Percentiles rank a stretch among this genome's conserved stretches.
Conservation (phyloP, 371 early-diverging fungal genomes). For the Nematocida major region DNA sequence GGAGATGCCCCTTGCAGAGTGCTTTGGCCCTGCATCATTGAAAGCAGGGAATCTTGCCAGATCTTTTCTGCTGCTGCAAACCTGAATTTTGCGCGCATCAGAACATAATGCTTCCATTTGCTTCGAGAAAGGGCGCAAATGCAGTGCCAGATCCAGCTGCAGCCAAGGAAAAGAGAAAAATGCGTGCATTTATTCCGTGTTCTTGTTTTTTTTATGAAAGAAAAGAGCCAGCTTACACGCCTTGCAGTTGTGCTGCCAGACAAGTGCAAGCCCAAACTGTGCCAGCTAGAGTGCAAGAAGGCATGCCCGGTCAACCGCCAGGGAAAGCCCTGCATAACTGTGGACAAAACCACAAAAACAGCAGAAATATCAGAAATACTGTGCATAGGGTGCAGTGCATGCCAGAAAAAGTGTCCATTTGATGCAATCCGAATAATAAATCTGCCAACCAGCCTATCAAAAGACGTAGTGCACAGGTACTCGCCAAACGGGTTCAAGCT, state of each 20-base stretch:
- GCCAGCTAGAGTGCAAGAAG: conserved; percentile 90
- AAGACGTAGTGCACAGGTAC: conserved; percentile 92
- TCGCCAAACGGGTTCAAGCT: conserved; percentile 96
- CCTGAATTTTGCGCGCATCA: too few species aligned
- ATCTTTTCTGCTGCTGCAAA: too few species aligned
- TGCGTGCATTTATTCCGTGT: conserved; percentile 1
- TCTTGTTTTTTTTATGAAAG: conserved; percentile 46
- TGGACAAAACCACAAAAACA: conserved; percentile 68
- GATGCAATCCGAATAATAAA: conserved; percentile 94
- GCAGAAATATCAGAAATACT: conserved; percentile 79
- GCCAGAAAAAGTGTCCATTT: conserved; percentile 96
- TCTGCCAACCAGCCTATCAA: conserved; percentile 88
- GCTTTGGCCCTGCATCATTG: too few species aligned
- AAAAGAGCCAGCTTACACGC: conserved; percentile 72
- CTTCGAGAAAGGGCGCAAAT: too few species aligned
- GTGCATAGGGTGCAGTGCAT: conserved; percentile 98
- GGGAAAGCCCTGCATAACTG: conserved; percentile 66
- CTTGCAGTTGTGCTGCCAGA: conserved; percentile 89
- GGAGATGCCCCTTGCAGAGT: too few species aligned
- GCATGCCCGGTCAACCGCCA: conserved; percentile 76
- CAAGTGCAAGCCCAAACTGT: conserved; percentile 97
- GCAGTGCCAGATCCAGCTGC: too few species aligned
- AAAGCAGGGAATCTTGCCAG: too few species aligned
- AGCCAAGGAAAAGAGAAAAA: too few species aligned
- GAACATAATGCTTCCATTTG: too few species aligned